A percentile compares a stretch with the other conserved stretches of the same genome.
phyloP scores from a whole-genome alignment of 768 basidiomycete genomes.

The Clavaria fumosa region DNA sequence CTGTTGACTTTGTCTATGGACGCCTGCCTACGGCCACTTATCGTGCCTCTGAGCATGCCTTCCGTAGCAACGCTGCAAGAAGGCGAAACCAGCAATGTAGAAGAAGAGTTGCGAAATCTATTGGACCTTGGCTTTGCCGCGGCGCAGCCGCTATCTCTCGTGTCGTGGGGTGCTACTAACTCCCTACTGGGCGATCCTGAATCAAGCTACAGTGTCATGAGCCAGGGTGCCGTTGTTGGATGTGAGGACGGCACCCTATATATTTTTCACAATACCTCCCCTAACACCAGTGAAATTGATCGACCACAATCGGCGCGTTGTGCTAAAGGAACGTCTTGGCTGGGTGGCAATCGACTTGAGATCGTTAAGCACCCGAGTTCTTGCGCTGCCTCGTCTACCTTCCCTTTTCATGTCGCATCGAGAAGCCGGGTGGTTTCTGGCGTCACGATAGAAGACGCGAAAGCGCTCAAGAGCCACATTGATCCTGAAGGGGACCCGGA shows the following conservation, averaged over 20 bases:
- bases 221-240: slow-evolving; percentile 23
- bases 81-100: too few species aligned
- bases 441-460: slow-evolving; percentile 50
- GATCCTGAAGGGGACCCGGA: slow-evolving; percentile 74
- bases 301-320: slow-evolving; percentile 9
- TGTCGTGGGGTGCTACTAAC: too few species aligned
- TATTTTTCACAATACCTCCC: slow-evolving; percentile 21
- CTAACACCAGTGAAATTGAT: slow-evolving; percentile 9
- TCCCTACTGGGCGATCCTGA: too few species aligned
- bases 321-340: slow-evolving; percentile 6
- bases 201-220: too few species aligned
- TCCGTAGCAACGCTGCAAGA: too few species aligned
- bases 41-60: too few species aligned
- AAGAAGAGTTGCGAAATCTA: too few species aligned
- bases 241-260: slow-evolving; percentile 31
- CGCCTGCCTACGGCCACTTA: too few species aligned
- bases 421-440: slow-evolving; percentile 58
- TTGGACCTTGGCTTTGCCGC: too few species aligned
- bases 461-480: slow-evolving; percentile 65
- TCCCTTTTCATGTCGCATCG: slow-evolving; percentile 38
- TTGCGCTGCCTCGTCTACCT: slow-evolving; percentile 20
- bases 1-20: too few species aligned
- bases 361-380: slow-evolving; percentile 25
- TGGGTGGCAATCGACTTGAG: slow-evolving; percentile 12
- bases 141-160: too few species aligned